Evolutionary conservation across 2,329 filamentous ascomycete genomes (phyloP), one percentile per base, ranked within the genome.

Genomic region (Lecanicillium sp.): DNA sequence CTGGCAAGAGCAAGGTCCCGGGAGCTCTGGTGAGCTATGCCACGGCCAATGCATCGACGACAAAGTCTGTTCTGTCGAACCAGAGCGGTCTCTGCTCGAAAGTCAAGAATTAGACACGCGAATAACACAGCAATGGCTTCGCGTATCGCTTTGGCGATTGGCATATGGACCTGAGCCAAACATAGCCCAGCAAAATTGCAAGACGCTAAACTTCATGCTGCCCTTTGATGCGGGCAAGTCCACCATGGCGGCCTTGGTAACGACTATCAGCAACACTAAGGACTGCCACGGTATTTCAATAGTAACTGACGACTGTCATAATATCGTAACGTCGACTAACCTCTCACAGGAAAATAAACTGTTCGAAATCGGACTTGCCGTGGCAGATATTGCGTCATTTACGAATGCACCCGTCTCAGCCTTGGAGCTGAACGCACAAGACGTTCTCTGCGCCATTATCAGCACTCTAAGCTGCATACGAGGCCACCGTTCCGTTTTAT

Each of bases 221-320:
- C 61, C 61, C 0, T 54, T 63, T 47, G 61, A 63, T 24, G 61
- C 61, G 3, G 61, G 61, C 0, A 63, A 54, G 21, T 50, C 57
- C 14, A 56, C 63, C 12, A 57, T 63, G 55, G 50, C 51, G 0
- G 55, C 57, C 0, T 33, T 63, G 14, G 48, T 46, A 1, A 55
- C 55, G 6, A 59, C 61, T 3, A 55, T 56, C 0, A 53, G 54
- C 3, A 56, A 45, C 17, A 59, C 59, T 0, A 63, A 59, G 32
- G 61, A 63, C 8, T 63, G 61, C 2, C 61, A 63, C 11, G 61
- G 61, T 0, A 62, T 63, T 6, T 57, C 56, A 10, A 60, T 63
- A 51, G 61, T 63, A 38, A 52, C 59, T 37, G 14, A 14, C 14
- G 27, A 3, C 20, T 15, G n/a, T 19, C 6, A 15, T n/a, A 10